phyloP scores from a whole-genome alignment of 2,329 filamentous ascomycete species.

The Phialophora tarda region DNA sequence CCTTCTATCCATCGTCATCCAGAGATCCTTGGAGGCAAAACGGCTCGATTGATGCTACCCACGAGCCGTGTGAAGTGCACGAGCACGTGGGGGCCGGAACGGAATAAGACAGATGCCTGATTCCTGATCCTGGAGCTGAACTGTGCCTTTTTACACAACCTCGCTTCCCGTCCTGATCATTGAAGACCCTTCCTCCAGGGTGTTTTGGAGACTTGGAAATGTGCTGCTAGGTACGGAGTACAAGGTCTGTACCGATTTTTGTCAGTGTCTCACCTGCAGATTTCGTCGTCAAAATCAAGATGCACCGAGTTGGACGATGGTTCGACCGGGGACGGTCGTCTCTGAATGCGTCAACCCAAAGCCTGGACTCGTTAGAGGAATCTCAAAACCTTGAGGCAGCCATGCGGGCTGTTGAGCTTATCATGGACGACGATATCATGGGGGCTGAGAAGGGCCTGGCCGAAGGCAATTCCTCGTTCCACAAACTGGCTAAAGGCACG shows the following conservation, averaged over 20 bases:
- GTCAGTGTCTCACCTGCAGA: not conserved
- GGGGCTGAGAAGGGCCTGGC: slow-evolving; percentile 75
- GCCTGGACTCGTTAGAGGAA: slow-evolving; percentile 63
- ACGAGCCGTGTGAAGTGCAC: slow-evolving; percentile 2
- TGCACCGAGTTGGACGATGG: slow-evolving; percentile 38
- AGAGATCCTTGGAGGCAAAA: slow-evolving; percentile 5
- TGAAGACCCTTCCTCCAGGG: not conserved
- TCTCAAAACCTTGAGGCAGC: slow-evolving; percentile 49
- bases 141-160: not conserved
- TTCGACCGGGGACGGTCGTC: slow-evolving; percentile 75
- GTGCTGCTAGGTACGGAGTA: not conserved
- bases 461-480: slow-evolving; percentile 81
- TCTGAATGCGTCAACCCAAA: slow-evolving; percentile 59
- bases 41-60: slow-evolving; percentile 4
- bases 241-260: not conserved
- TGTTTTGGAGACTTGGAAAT: not conserved
- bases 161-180: not conserved
- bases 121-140: slow-evolving; percentile 10
- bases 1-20: slow-evolving; percentile 10
- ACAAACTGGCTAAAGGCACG: slow-evolving; percentile 80
- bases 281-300: slow-evolving; percentile 10
- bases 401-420: slow-evolving; percentile 65
- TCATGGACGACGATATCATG: slow-evolving; percentile 90
- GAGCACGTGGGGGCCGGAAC: slow-evolving; percentile 10
- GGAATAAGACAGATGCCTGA: slow-evolving; percentile 3